Conservation (phyloP, 805 yeast species). For the Candida broadrunensis region DNA sequence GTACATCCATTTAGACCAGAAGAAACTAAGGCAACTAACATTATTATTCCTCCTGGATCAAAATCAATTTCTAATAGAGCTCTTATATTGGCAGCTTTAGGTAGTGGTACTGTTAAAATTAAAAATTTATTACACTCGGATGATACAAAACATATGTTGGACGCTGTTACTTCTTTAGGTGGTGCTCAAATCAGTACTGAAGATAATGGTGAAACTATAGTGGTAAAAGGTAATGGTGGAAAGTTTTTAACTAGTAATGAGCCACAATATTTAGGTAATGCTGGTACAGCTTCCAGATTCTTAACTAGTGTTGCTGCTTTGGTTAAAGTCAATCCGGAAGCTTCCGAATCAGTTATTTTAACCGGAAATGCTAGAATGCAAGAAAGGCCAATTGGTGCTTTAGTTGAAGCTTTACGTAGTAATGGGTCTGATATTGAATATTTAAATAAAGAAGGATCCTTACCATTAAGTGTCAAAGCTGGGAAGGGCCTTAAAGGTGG, state of each 20-base stretch:
- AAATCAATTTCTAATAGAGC: conserved; percentile 97
- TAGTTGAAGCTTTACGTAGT: conserved; percentile 81
- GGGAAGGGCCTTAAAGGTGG: conserved; percentile 83
- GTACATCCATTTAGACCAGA: conserved; percentile 55
- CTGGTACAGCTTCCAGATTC: conserved; percentile 97
- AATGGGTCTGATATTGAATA: conserved; percentile 80
- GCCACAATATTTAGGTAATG: conserved; percentile 87
- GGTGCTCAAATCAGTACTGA: conserved; percentile 84
- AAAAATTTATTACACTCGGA: conserved; percentile 91
- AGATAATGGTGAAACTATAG: conserved; percentile 86
- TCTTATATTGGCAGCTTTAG: conserved; percentile 85
- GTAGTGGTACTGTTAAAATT: conserved; percentile 78
- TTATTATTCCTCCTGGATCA: conserved; percentile 88
- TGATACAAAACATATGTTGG: conserved; percentile 92
- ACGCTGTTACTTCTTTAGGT: conserved; percentile 72
- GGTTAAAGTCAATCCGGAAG: conserved; percentile 45
- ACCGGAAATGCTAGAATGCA: conserved; percentile 98
- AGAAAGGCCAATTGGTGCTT: conserved; percentile 94
- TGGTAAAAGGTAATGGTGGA: conserved; percentile 85
- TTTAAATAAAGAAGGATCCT: conserved; percentile 71
- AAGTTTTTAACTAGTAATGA: conserved; percentile 58
- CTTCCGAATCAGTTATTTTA: conserved; percentile 53
- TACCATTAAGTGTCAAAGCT: conserved; percentile 74
- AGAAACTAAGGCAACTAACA: conserved; percentile 37
- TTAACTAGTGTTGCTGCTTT: conserved; percentile 90